Evolutionary conservation across 257 asterid genomes (phyloP), one percentile per base, ranked within the genome.

Genomic region (Prunella vulgaris): DNA sequence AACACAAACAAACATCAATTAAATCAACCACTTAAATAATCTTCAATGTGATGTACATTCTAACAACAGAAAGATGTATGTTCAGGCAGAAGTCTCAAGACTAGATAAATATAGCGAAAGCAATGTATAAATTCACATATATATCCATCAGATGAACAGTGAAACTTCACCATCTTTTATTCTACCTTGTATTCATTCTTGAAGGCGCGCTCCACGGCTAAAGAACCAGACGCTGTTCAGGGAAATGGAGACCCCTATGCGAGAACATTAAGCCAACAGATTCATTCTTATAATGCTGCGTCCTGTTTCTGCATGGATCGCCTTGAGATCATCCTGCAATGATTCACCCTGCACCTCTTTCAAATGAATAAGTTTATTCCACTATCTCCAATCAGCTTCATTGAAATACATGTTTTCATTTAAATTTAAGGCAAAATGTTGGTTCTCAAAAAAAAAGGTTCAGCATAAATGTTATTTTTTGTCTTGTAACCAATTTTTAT

Each of bases 341-440:
- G 30, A 70, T 69, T 78, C 89, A 82, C 60, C 83, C 82, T 82
- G 88, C 81, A 78, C 64, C 59, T 75, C 79, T 71, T 74, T 76
- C n/a, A 76, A 84, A 78, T 78, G 79, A 81, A 72, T 77, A 73
- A 64, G 78, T 21, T 20, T 52, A 52, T 17, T 52, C 25, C 59
- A 52, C 53, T 49, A 49, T 17, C 24, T 49, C 13, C 13, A 49
- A 17, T 49, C 25, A 7, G 10, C 25, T 49, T 9, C 25, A 51
- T 51, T 51, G 13, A 51, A 51, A 51, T 7, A 9, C 59, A 52
- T 18, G 20, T 52, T 52, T 52, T 52, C 13, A 10, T 1, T 52
- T 18, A 52, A n/a, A 46, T n/a, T 46, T 5, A 46, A 46, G 12
- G 42, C 12, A 7, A 35, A 35, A 35, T 30, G 33, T 30, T 30